Conservation (phyloP, 768 basidiomycete genomes). For the Gautieria morchelliformis region DNA sequence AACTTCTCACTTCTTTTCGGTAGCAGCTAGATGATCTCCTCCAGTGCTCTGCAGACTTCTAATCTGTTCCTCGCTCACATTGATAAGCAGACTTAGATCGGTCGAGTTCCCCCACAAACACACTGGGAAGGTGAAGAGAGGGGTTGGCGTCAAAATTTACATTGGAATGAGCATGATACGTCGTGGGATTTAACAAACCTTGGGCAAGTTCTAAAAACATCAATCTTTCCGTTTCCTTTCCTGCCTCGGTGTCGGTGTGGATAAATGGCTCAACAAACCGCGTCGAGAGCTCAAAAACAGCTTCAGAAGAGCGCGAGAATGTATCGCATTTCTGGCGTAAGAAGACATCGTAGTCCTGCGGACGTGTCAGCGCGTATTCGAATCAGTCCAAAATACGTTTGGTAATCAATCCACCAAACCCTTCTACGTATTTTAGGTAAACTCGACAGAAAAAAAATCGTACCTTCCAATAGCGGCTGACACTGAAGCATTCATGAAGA, state of each 20-base stretch:
- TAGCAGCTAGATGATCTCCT: constrained; percentile 88
- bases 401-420: too few relatives aligned
- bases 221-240: constrained; percentile 61
- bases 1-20: constrained; percentile 68
- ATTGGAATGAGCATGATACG: neutral
- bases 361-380: neutral
- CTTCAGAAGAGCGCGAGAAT: constrained; percentile 84
- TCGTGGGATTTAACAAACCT: constrained; percentile 30
- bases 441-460: neutral
- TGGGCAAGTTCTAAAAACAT: constrained; percentile 93
- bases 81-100: constrained; percentile 87
- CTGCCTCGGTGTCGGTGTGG: constrained; percentile 44
- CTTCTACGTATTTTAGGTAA: neutral
- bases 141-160: neutral
- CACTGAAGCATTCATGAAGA: constrained; percentile 86
- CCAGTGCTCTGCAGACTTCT: constrained; percentile 94
- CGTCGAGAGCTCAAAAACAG: constrained; percentile 89
- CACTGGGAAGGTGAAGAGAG: constrained; percentile 35
- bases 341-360: constrained; percentile 9
- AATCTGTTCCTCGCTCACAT: constrained; percentile 98
- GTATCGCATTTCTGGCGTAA: constrained; percentile 66
- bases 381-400: neutral
- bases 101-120: constrained; percentile 98
- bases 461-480: constrained; percentile 80
- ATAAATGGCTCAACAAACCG: constrained; percentile 84